phyloP scores from a whole-genome alignment of 192 early-diverging fungal species.

The Rhizophagus clarus region DNA sequence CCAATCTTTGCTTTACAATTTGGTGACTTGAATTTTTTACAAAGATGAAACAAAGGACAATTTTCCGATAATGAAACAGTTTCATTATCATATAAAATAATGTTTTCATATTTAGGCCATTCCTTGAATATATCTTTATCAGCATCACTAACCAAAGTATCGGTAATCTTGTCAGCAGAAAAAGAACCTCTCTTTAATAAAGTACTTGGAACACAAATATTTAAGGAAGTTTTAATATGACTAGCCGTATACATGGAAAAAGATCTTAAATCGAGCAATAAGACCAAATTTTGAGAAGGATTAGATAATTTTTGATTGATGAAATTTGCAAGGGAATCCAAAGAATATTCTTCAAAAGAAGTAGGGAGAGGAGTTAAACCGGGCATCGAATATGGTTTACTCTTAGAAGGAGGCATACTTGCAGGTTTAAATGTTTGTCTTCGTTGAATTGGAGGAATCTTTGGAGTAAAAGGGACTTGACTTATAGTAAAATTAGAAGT shows the following conservation, averaged over 20 bases:
- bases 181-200: slow-evolving; percentile 68
- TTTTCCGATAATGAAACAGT: slow-evolving; percentile 51
- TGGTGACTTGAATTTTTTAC: slow-evolving; percentile 62
- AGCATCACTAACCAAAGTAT: slow-evolving; percentile 54
- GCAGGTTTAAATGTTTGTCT: background rate
- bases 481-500: background rate
- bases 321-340: background rate
- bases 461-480: background rate
- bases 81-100: slow-evolving; percentile 71
- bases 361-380: background rate
- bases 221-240: slow-evolving; percentile 62
- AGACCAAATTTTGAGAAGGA: slow-evolving; percentile 34
- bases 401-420: background rate
- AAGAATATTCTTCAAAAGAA: background rate
- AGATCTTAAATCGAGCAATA: slow-evolving; percentile 74
- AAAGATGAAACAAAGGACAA: slow-evolving; percentile 53
- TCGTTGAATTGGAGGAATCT: background rate
- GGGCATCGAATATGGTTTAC: background rate
- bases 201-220: slow-evolving; percentile 71
- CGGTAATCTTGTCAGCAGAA: slow-evolving; percentile 63
- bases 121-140: slow-evolving; percentile 48
- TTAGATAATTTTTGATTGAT: slow-evolving; percentile 7
- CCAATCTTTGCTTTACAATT: slow-evolving; percentile 47
- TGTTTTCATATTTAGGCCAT: slow-evolving; percentile 60
- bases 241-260: slow-evolving; percentile 55